Evolutionary conservation across 2,329 filamentous ascomycete genomes (phyloP).

Genomic region (Dactylellina parvicollis): DNA sequence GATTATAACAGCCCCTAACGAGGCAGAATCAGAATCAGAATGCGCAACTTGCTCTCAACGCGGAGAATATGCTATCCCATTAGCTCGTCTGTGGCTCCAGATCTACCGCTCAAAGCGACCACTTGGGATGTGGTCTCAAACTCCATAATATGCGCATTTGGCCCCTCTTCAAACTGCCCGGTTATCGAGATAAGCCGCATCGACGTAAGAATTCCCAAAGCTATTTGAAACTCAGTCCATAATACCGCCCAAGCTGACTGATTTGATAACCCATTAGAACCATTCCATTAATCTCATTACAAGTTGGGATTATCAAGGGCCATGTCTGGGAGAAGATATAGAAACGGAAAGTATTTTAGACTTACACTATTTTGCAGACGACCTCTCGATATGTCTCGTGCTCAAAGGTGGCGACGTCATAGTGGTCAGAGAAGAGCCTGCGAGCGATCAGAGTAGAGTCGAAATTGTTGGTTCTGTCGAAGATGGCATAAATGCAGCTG

Average conservation of each 20-base stretch:
- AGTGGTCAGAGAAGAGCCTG: constrained; percentile 77
- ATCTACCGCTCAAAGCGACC: constrained; percentile 75
- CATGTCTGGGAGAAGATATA: constrained; percentile 79
- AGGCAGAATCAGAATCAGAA: constrained; percentile 20
- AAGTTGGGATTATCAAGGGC: constrained; percentile 79
- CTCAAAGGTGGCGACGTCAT: constrained; percentile 91
- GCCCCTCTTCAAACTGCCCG: constrained; percentile 75
- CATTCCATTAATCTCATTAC: constrained; percentile 67
- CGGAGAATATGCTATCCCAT: constrained; percentile 51
- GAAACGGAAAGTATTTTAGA: constrained; percentile 78
- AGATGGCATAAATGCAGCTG: constrained; percentile 85
- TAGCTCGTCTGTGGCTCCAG: constrained; percentile 60
- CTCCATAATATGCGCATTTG: constrained; percentile 82
- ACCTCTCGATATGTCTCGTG: constrained; percentile 79
- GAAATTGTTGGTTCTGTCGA: constrained; percentile 96
- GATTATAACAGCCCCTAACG: neutral
- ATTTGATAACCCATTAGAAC: constrained; percentile 53
- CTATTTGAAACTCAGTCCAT: neutral
- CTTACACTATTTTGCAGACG: constrained; percentile 87
- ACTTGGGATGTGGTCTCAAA: constrained; percentile 87
- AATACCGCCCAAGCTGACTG: neutral
- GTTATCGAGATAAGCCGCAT: constrained; percentile 76
- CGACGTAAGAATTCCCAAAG: constrained; percentile 37
- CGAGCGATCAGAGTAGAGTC: constrained; percentile 77
- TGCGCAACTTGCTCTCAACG: constrained; percentile 57